Evolutionary conservation across 2,329 filamentous ascomycete genomes (phyloP).

Genomic region (Fusarium penzigii): DNA sequence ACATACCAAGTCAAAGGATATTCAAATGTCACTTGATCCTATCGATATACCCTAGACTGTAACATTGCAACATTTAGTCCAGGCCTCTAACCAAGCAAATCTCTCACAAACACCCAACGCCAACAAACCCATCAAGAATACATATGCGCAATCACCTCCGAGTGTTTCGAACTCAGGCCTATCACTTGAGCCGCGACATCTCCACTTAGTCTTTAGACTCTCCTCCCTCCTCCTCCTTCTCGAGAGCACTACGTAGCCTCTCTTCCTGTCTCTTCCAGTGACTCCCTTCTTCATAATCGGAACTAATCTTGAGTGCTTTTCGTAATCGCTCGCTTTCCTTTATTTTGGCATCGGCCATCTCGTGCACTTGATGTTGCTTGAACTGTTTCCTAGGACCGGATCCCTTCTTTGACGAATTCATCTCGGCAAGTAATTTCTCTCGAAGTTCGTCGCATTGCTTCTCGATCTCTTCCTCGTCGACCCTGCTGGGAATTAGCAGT

Average conservation of each 20-base stretch:
- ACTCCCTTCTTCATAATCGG: conserved; percentile 81
- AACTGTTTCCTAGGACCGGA: conserved; percentile 54
- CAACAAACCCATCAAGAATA: too few relatives aligned
- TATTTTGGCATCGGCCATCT: conserved; percentile 93
- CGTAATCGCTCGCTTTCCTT: conserved; percentile 89
- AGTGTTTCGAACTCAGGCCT: too few relatives aligned
- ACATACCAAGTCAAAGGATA: too few relatives aligned
- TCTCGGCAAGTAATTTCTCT: conserved; percentile 42
- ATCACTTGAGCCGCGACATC: conserved; percentile 6
- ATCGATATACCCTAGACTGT: too few relatives aligned
- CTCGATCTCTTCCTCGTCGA: conserved; percentile 92
- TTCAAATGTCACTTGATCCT: too few relatives aligned
- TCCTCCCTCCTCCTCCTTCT: conserved; percentile 38
- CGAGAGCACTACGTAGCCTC: conserved; percentile 49
- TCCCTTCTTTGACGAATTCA: conserved; percentile 34
- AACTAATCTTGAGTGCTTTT: conserved; percentile 82
- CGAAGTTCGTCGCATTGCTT: conserved; percentile 48
- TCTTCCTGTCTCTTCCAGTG: conserved; percentile 88
- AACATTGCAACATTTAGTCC: too few relatives aligned
- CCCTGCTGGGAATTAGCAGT: conserved; percentile 43
- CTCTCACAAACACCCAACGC: too few relatives aligned
- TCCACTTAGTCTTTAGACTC: conserved; percentile 20
- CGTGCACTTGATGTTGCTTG: conserved; percentile 93
- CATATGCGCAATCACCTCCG: too few relatives aligned
- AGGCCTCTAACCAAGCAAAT: too few relatives aligned